phyloP scores from a whole-genome alignment of 2,329 filamentous ascomycete species.

The Coniella lustricola region DNA sequence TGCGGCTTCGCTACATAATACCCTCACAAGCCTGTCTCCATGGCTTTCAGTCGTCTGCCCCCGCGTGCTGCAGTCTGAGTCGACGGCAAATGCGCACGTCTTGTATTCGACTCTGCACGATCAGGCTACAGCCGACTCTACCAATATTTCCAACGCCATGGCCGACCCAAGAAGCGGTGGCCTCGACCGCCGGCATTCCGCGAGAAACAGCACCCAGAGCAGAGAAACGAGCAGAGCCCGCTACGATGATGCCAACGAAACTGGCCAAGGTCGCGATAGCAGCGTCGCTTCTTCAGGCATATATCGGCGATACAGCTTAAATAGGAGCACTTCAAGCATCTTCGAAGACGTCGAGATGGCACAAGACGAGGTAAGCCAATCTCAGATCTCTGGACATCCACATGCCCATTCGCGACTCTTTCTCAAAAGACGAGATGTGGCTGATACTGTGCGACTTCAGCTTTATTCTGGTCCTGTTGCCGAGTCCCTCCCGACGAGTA shows the following conservation, averaged over 20 bases:
- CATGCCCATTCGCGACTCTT: neutral
- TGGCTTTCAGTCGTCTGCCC: too few species aligned
- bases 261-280: conserved; percentile 19
- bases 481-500: conserved; percentile 90
- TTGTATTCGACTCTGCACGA: neutral
- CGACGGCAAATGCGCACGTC: too few species aligned
- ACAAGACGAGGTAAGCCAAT: conserved; percentile 68
- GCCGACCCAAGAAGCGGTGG: conserved; percentile 10
- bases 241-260: conserved; percentile 13
- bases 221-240: conserved; percentile 1
- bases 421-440: conserved; percentile 12
- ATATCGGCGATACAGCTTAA: conserved; percentile 61
- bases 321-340: conserved; percentile 70
- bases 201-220: neutral
- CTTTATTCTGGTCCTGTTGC: conserved; percentile 89
- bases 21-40: too few species aligned
- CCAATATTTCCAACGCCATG: conserved; percentile 4
- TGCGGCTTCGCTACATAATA: too few species aligned
- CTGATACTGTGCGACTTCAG: conserved; percentile 26
- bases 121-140: neutral
- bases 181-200: conserved; percentile 1
- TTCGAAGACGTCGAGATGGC: conserved; percentile 98
- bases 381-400: neutral
- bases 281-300: conserved; percentile 27
- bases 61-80: too few species aligned